Evolutionary conservation across 192 early-diverging fungal genomes (phyloP).

Genomic region (Backusella tarrabulga): DNA sequence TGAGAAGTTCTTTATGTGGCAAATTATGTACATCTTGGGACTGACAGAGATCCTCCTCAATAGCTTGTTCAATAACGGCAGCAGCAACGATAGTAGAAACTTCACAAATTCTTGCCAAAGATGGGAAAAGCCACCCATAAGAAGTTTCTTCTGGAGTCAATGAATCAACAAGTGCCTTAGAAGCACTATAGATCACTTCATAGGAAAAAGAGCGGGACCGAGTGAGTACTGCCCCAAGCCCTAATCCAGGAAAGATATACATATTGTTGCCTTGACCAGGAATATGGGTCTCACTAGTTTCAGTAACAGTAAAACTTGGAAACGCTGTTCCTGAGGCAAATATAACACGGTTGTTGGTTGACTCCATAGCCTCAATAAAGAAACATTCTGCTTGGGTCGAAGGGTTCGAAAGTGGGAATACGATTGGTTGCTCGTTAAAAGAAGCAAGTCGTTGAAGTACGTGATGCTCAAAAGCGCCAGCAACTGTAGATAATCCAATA

Average conservation of each 20-base stretch:
- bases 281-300: conserved; percentile 53
- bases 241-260: conserved; percentile 96
- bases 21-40: background rate
- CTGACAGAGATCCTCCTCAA: conserved; percentile 22
- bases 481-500: conserved; percentile 85
- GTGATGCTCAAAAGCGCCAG: conserved; percentile 76
- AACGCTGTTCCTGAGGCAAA: conserved; percentile 97
- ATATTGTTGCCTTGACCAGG: conserved; percentile 95
- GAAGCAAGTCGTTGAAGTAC: conserved; percentile 74
- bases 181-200: conserved; percentile 77
- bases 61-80: conserved; percentile 61
- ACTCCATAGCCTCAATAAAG: conserved; percentile 86
- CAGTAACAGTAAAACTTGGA: conserved; percentile 71
- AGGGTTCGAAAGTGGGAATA: conserved; percentile 93
- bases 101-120: conserved; percentile 83
- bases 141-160: conserved; percentile 69
- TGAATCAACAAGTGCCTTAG: conserved; percentile 77
- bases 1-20: conserved; percentile 9
- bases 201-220: conserved; percentile 72
- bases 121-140: conserved; percentile 80
- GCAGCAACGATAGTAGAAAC: conserved; percentile 81
- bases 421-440: conserved; percentile 83
- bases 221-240: conserved; percentile 81
- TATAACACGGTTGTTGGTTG: conserved; percentile 84
- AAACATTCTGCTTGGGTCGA: conserved; percentile 91